A percentile compares a stretch with the other conserved stretches of the same genome.
Conservation (phyloP, 1,139 yeast species). For the Suhomyces choctaworum region DNA sequence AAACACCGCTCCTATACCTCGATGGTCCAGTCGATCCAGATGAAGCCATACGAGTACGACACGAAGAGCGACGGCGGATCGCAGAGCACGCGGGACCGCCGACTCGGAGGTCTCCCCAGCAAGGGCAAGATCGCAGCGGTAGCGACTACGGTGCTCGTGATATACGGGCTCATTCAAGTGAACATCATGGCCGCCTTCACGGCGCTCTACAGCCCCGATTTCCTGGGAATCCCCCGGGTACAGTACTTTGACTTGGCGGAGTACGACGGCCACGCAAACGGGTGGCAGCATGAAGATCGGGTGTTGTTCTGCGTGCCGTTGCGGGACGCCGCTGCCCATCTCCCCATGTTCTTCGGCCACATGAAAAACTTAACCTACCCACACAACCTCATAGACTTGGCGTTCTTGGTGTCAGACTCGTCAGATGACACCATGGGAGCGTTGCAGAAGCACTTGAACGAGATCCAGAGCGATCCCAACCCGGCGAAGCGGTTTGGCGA, state of each 20-base stretch:
- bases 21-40: slow-evolving; percentile 16
- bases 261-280: slow-evolving; percentile 45
- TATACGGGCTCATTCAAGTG: slow-evolving; percentile 1
- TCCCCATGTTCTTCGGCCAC: slow-evolving; percentile 62
- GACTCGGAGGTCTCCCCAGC: neutral
- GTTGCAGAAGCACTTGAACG: slow-evolving; percentile 41
- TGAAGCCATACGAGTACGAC: slow-evolving; percentile 21
- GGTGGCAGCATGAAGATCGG: slow-evolving; percentile 57
- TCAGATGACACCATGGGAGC: slow-evolving; percentile 58
- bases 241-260: slow-evolving; percentile 48
- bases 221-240: slow-evolving; percentile 25
- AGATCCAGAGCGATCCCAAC: slow-evolving; percentile 46
- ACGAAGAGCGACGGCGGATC: slow-evolving; percentile 1
- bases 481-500: slow-evolving; percentile 50
- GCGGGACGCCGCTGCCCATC: slow-evolving; percentile 62
- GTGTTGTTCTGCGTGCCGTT: slow-evolving; percentile 60
- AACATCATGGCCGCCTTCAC: slow-evolving; percentile 1
- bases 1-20: no score
- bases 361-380: slow-evolving; percentile 60
- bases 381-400: slow-evolving; percentile 56
- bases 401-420: slow-evolving; percentile 58
- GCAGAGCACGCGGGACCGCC: neutral
- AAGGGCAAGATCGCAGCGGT: slow-evolving; percentile 2
- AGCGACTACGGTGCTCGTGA: slow-evolving; percentile 1
- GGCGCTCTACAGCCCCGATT: slow-evolving; percentile 21